A percentile compares a stretch with the other conserved stretches of the same genome.
Evolutionary conservation across 768 basidiomycete species (phyloP).

Genomic region (Podaxis pistillaris): DNA sequence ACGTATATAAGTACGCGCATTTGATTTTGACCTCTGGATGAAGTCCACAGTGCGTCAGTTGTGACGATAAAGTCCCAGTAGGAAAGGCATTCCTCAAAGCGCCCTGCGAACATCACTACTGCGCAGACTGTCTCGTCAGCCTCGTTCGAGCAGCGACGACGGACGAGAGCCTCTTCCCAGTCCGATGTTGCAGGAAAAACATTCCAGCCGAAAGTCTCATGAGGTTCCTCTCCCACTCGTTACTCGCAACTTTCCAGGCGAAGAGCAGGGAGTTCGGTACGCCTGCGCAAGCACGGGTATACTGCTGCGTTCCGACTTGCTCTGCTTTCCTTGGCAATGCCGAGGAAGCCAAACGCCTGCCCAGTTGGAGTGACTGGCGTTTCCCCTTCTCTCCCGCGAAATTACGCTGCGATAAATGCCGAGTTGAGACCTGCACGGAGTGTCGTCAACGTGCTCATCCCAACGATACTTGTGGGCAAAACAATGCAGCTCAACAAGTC

Average conservation of each 20-base stretch:
- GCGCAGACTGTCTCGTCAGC: conserved; percentile 17
- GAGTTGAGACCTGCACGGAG: conserved; percentile 12
- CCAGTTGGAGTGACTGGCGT: not conserved
- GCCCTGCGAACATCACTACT: conserved; percentile 20
- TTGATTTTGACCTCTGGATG: not conserved
- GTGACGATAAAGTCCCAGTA: conserved; percentile 14
- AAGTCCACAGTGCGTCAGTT: conserved; percentile 19
- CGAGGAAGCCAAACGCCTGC: conserved; percentile 4
- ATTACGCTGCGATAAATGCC: conserved; percentile 13
- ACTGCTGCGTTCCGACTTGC: conserved; percentile 19
- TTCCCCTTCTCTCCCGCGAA: not conserved
- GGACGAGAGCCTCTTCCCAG: conserved; percentile 21
- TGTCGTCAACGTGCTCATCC: conserved; percentile 17
- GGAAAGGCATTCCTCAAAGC: conserved; percentile 11
- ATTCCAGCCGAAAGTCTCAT: conserved; percentile 10
- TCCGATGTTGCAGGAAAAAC: conserved; percentile 22
- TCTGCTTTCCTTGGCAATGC: conserved; percentile 18
- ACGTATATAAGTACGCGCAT: not conserved
- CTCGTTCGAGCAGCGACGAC: conserved; percentile 20
- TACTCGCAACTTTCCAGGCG: conserved; percentile 12
- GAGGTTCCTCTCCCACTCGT: conserved; percentile 6
- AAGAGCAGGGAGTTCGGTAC: conserved; percentile 20
- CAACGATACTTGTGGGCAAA: conserved; percentile 20
- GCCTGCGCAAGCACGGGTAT: conserved; percentile 18
- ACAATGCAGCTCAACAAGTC: conserved; percentile 39